A percentile compares a stretch with the other conserved stretches of the same genome.
These are phyloP conservation scores for Suillus spraguei DNA, from an alignment of 768 basidiomycete genomes.

Conservation along the genomic window DNA sequence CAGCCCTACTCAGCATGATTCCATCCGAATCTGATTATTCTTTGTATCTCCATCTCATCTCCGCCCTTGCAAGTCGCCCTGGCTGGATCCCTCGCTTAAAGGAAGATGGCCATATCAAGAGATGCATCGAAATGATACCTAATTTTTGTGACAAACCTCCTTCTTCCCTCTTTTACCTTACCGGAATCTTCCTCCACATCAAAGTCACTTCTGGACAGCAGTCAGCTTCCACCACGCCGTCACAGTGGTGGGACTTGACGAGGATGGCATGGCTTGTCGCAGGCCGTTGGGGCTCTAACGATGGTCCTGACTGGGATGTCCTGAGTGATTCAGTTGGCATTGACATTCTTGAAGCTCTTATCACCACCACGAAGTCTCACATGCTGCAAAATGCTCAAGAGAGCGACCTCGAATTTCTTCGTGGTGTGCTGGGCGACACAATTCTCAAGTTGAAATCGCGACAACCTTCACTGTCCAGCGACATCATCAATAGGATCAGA, in stretches of 20 bases:
- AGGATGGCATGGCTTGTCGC: background rate
- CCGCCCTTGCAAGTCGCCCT: background rate
- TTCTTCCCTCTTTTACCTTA: background rate
- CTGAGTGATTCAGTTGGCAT: background rate
- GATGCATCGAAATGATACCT: background rate
- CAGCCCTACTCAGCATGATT: background rate
- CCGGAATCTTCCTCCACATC: background rate
- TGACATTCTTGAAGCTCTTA: background rate
- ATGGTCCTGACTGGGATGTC: background rate
- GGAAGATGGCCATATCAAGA: background rate
- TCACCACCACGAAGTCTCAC: background rate
- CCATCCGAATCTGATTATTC: background rate
- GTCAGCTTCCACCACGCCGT: background rate
- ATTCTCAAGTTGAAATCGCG: background rate
- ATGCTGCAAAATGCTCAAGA: background rate
- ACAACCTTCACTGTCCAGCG: too few species aligned
- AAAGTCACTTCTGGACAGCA: background rate
- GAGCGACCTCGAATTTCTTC: background rate
- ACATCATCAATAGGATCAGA: too few species aligned
- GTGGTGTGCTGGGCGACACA: background rate
- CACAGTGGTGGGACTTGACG: background rate
- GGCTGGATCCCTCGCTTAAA: background rate
- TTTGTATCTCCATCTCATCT: background rate
- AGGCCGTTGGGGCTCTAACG: background rate
- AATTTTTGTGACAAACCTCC: background rate